Base-by-base conservation (phyloP, 2,329 filamentous ascomycete species). In the Ophiosphaerella narmari region DNA sequence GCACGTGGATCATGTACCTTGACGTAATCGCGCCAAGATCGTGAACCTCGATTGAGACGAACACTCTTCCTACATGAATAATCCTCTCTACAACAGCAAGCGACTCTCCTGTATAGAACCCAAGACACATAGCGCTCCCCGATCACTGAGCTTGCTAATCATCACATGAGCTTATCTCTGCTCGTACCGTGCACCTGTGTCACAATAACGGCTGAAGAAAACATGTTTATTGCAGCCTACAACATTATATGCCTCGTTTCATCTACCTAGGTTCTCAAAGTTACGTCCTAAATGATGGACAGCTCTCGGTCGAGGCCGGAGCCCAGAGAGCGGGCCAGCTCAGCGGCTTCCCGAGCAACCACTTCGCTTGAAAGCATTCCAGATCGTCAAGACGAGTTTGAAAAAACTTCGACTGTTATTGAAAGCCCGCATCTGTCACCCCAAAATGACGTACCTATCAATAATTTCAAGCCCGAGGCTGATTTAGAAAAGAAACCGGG, bases 401-500 rank as follows among this genome's bases (percentile, higher is more conserved):
- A 72, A 21, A 60, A 50, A 41, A 54, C 66, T 23, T 65, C 66
- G 41, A 63, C 60, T 34, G 57, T 58, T 43, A 48, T 61, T 29
- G 57, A 53, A 16, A 70, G 66, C 32, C 65, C 64, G 7, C 54
- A 62, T 21, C 42, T 60, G 14, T 50, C 48, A 13, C 55, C 65
- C 40, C 62, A 62, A 36, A 59, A 60, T 56, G 68, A 70, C 26
- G 49, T 31, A 16, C 55, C 60, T 21, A 54, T 52, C 4, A 66
- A 59, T 42, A 64, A 60, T 11, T 71, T 71, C 51, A 65, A 65
- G 32, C 65, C 62, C 16, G 68, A 70, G 41, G 58, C 62, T 23
- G 67, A 72, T 43, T 39, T 70, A 39, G 70, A 67, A 40, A 69
- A 68, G 39, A 42, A 60, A 14, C 65, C 65, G 32, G 67, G 66